These are phyloP conservation scores for Fusarium temperatum DNA, from an alignment of 2,329 filamentous ascomycete genomes.

Conservation along the genomic window DNA sequence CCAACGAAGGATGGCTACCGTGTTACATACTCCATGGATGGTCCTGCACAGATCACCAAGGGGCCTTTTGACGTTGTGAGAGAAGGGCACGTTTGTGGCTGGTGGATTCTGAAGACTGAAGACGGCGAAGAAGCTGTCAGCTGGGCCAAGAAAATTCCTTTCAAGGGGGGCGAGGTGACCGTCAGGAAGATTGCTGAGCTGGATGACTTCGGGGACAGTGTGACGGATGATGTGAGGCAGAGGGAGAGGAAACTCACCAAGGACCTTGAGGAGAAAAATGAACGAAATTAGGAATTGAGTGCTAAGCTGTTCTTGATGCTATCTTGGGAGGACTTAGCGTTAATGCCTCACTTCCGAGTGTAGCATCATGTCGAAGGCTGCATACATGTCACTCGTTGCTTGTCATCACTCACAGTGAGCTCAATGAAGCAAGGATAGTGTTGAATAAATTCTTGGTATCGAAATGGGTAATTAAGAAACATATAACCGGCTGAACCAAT, in stretches of 20 bases:
- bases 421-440: background rate
- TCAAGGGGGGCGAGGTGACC: constrained; percentile 39
- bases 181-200: constrained; percentile 38
- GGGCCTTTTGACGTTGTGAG: constrained; percentile 44
- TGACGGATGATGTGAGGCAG: constrained; percentile 28
- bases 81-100: constrained; percentile 43
- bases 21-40: constrained; percentile 36
- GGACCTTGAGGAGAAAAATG: background rate
- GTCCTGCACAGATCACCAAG: constrained; percentile 30
- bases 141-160: constrained; percentile 44
- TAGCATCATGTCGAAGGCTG: background rate
- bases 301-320: background rate
- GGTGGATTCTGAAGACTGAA: constrained; percentile 45
- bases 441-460: background rate
- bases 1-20: constrained; percentile 41
- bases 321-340: fast-evolving
- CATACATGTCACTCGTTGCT: background rate
- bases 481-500: background rate
- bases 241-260: constrained; percentile 14
- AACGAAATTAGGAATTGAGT: background rate
- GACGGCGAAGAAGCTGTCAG: constrained; percentile 42
- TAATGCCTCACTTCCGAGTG: too few relatives aligned
- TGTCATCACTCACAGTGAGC: too few relatives aligned
- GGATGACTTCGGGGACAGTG: constrained; percentile 30
- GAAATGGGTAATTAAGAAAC: constrained; percentile 1